A percentile compares a stretch with the other conserved stretches of the same genome.
Conservation (phyloP, 2,329 filamentous ascomycete species). For the Colletotrichum neosansevieriae region DNA sequence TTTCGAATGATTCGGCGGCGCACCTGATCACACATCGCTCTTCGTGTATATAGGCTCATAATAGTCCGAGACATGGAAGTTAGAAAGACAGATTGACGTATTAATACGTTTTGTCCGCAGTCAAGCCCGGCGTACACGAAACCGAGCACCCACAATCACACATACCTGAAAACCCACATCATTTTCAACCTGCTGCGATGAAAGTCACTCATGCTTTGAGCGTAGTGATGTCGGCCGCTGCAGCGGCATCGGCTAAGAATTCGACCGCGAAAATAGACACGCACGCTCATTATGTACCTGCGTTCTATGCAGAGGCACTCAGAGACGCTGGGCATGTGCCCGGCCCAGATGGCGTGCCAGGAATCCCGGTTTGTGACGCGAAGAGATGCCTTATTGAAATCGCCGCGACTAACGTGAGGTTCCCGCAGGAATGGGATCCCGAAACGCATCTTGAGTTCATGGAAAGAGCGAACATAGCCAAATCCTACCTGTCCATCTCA, state of each 20-base stretch:
- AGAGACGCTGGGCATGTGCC: conserved; percentile 42
- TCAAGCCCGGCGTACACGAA: too few species aligned
- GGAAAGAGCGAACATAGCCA: conserved; percentile 41
- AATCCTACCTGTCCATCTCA: conserved; percentile 43
- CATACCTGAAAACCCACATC: too few species aligned
- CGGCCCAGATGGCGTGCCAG: conserved; percentile 45
- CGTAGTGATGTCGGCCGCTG: rapidly evolving
- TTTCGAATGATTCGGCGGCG: too few species aligned
- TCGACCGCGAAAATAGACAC: conserved; percentile 42
- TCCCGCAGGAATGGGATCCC: not conserved
- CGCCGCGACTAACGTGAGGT: not conserved
- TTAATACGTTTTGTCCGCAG: too few species aligned
- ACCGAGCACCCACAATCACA: too few species aligned
- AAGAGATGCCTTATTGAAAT: rapidly evolving
- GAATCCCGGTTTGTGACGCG: conserved; percentile 42
- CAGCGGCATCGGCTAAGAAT: not conserved
- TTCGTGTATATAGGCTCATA: too few species aligned
- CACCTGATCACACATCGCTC: too few species aligned
- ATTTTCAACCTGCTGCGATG: too few species aligned
- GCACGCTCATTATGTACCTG: conserved; percentile 44
- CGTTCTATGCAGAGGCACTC: conserved; percentile 44
- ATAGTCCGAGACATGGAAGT: not conserved
- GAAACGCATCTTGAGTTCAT: conserved; percentile 43
- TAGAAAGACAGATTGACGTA: too few species aligned
- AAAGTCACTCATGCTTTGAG: too few species aligned